These are phyloP conservation scores for Themeda triandra DNA, from an alignment of 176 grass and related monocot genomes.

Conservation along the genomic window DNA sequence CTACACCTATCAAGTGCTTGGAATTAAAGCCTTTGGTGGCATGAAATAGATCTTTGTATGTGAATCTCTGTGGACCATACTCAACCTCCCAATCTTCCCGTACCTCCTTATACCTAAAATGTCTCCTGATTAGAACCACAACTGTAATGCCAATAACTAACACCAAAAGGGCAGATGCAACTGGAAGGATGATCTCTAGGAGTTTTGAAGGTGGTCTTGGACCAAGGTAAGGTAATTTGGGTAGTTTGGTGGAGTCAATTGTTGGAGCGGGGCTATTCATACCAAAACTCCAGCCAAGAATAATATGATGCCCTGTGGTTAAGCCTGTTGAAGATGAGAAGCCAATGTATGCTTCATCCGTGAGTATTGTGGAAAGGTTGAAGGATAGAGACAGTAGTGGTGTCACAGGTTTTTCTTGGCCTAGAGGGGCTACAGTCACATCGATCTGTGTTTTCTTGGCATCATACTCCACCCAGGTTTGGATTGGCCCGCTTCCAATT, in stretches of 20 bases:
- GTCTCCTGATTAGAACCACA: background rate
- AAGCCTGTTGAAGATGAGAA: constrained; percentile 39
- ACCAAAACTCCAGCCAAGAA: constrained; percentile 32
- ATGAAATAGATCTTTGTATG: constrained; percentile 16
- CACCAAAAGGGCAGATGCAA: background rate
- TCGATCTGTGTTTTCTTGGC: background rate
- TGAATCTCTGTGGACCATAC: constrained; percentile 24
- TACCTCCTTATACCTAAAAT: constrained; percentile 5
- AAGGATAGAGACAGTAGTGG: background rate
- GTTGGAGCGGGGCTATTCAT: constrained; percentile 1
- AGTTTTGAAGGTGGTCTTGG: constrained; percentile 14
- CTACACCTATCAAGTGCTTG: background rate
- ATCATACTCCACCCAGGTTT: constrained; percentile 23
- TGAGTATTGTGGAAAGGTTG: constrained; percentile 8
- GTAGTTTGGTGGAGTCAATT: constrained; percentile 12
- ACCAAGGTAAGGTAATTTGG: constrained; percentile 11
- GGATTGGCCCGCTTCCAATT: background rate
- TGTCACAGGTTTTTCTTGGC: background rate
- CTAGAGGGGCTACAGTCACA: constrained; percentile 13
- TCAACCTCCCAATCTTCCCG: constrained; percentile 49
- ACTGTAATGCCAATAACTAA: background rate
- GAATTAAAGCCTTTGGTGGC: constrained; percentile 13
- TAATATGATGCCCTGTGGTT: constrained; percentile 2
- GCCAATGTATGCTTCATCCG: constrained; percentile 23
- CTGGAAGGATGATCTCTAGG: constrained; percentile 7